Percentiles rank a stretch among this genome's conserved stretches.
phyloP scores from a whole-genome alignment of 202 grass and related monocot genomes.

The Brachypodium distachyon region DNA sequence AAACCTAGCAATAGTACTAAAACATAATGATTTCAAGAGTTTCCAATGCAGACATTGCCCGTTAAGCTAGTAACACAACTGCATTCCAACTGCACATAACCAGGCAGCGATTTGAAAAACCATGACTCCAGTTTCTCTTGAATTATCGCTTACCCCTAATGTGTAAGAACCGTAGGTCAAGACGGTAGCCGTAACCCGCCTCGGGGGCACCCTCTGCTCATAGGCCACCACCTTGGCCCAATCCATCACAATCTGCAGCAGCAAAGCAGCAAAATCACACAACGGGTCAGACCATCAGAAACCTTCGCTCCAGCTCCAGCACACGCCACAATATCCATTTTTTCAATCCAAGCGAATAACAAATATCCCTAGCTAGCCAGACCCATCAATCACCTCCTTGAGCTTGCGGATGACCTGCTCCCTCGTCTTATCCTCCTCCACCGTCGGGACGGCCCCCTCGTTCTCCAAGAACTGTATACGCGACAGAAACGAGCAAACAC shows the following conservation, averaged over 20 bases:
- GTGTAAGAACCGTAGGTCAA: slow-evolving; percentile 65
- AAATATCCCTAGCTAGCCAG: too few species aligned
- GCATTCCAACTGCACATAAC: neutral
- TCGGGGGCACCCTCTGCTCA: slow-evolving; percentile 20
- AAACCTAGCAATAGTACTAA: neutral
- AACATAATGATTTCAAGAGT: neutral
- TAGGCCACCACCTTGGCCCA: slow-evolving; percentile 53
- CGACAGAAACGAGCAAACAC: neutral
- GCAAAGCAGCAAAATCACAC: neutral
- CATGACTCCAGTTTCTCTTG: neutral
- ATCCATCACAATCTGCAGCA: slow-evolving; percentile 42
- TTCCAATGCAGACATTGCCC: too few species aligned
- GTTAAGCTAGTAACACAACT: neutral
- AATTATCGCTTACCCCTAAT: slow-evolving; percentile 42
- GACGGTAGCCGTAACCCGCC: slow-evolving; percentile 27
- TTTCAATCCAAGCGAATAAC: neutral
- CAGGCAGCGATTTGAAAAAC: neutral
- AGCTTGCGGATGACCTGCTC: slow-evolving; percentile 45
- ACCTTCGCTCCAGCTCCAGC: neutral
- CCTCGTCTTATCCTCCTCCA: slow-evolving; percentile 41
- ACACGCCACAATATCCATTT: neutral
- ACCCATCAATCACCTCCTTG: slow-evolving; percentile 34
- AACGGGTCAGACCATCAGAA: neutral
- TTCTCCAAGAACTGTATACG: slow-evolving; percentile 17
- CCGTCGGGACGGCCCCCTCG: slow-evolving; percentile 31